Conservation (phyloP, 208 protist genomes). For the Borovskyia barvae region DNA sequence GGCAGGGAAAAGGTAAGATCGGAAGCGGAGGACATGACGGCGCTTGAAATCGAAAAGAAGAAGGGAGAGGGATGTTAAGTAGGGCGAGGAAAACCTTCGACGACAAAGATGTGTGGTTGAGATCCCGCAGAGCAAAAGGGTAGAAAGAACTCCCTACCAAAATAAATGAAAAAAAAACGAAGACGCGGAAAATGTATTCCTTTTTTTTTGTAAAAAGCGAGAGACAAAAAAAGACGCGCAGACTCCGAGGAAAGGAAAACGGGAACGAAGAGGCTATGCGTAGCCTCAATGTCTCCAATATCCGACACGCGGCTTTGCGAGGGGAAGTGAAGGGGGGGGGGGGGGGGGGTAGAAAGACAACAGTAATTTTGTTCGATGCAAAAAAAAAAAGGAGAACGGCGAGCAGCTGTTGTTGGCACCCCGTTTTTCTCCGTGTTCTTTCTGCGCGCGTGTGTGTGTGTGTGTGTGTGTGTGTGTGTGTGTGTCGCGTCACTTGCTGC, state of each 20-base stretch:
- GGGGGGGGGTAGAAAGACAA: not conserved
- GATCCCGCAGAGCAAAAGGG: too few species aligned
- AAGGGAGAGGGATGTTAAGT: not conserved
- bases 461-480: not conserved
- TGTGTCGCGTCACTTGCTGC: not conserved
- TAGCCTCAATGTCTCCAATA: not conserved
- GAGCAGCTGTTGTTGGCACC: not conserved
- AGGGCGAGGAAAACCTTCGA: not conserved
- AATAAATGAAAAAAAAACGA: too few species aligned
- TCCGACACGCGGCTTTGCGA: not conserved
- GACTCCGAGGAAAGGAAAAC: not conserved
- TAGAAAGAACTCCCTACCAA: too few species aligned
- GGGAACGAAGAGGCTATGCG: not conserved
- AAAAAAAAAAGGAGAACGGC: constrained; percentile 16
- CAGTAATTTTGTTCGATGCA: too few species aligned
- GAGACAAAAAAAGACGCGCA: not conserved
- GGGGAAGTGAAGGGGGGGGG: not conserved
- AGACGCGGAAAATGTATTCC: not conserved
- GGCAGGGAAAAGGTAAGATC: constrained; percentile 19
- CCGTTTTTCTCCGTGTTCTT: not conserved
- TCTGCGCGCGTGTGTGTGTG: not conserved
- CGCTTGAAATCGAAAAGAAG: not conserved
- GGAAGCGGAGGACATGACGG: not conserved
- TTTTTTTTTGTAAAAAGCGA: not conserved
- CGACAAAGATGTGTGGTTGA: not conserved